Base-by-base conservation (phyloP, 2,329 filamentous ascomycete genomes). In the Fusarium floridanum region DNA sequence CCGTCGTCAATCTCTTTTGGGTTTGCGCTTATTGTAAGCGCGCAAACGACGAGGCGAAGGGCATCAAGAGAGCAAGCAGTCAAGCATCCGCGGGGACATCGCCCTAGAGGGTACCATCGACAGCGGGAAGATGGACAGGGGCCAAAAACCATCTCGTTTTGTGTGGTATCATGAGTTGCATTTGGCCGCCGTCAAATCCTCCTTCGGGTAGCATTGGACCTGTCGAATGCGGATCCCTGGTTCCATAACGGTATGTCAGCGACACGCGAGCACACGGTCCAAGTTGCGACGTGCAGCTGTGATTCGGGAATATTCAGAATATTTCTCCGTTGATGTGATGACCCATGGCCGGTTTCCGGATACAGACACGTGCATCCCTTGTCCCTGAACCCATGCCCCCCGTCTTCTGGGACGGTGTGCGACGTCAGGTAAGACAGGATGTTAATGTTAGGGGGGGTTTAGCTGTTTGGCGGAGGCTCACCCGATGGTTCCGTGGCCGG, bases 311-410 rank as follows among this genome's bases (percentile, higher is more conserved):
- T 69, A 61, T 41, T 48, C 66, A 50, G 62, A 63, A 63, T 34
- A 60, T 59, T 62, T 36, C 55, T 72, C 72, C 60, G 61, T 67
- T 39, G 32, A 37, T 56, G 62, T 39, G 32, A 37, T 63, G 62
- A 62, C 68, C 65, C 61, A 55, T 63, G 65, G 66, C 14, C 32
- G 53, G 29, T 67, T 75, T 68, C 76, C 68, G 45, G 43, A 77
- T 70, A 16, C 45, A 70, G 72, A 77, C 56, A 70, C 60, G 59
- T 74, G 74, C 74, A 77, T 65, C 41, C 59, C 62, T 55, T 64
- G 66, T 71, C 48, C 32, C 60, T 50, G 24, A 70, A 57, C 68
- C 71, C 71, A 61, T 70, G 61, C 60, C 64, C 68, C 67, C 68
- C 67, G 56, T 69, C 66, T 69, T 62, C 68, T 61, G 10, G 57